Conservation (phyloP, 352 stramenopile genomes). For the Pythium coloratum region DNA sequence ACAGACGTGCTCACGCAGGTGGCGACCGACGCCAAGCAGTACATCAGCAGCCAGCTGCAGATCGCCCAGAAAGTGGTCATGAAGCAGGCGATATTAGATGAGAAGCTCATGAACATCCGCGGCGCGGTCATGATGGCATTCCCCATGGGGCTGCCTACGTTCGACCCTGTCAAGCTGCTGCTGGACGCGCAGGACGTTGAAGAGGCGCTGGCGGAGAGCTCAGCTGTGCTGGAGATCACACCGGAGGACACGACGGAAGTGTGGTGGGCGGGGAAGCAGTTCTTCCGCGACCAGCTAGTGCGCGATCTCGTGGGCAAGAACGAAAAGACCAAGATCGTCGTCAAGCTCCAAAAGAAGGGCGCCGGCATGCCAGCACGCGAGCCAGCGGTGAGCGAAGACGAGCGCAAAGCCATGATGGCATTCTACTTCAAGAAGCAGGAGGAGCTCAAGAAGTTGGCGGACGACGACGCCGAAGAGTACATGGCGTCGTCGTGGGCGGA, state of each 20-base stretch:
- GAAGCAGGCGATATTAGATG: constrained; percentile 63
- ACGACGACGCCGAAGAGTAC: constrained; percentile 95
- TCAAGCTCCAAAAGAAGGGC: constrained; percentile 91
- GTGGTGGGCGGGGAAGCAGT: constrained; percentile 96
- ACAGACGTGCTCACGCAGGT: constrained; percentile 76
- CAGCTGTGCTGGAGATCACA: constrained; percentile 77
- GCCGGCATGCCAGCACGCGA: constrained; percentile 83
- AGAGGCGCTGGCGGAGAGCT: constrained; percentile 60
- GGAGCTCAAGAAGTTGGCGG: constrained; percentile 77
- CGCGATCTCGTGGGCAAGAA: constrained; percentile 93
- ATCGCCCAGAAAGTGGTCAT: constrained; percentile 65
- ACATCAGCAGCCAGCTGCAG: constrained; percentile 68
- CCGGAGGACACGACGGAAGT: constrained; percentile 87
- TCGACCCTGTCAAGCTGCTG: constrained; percentile 86
- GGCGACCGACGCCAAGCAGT: constrained; percentile 69
- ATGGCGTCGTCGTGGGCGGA: constrained; percentile 93
- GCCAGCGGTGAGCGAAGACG: constrained; percentile 90
- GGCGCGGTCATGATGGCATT: constrained; percentile 94
- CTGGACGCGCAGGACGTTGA: constrained; percentile 73
- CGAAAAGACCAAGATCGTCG: constrained; percentile 93
- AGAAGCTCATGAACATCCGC: constrained; percentile 93
- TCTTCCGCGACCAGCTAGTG: constrained; percentile 88
- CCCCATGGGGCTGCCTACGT: constrained; percentile 92
- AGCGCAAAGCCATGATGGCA: constrained; percentile 97
- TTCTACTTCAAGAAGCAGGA: constrained; percentile 94